Conservation (phyloP, 1,139 yeast species). For the Geotrichum siamense region DNA sequence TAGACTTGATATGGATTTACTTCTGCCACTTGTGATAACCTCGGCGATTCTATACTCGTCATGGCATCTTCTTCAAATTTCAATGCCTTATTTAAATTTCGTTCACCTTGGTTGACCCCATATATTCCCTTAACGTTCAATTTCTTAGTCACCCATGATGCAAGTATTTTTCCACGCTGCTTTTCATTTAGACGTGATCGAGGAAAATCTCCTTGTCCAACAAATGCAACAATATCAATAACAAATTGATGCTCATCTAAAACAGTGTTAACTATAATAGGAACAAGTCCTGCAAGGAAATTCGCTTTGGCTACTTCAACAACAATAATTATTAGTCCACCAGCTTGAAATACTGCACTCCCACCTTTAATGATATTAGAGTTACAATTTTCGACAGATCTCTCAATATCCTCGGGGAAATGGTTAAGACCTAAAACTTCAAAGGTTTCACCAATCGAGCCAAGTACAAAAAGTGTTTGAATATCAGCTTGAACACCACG, state of each 20-base stretch:
- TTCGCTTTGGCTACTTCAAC: conserved; percentile 52
- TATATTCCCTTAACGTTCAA: conserved; percentile 36
- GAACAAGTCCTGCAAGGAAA: conserved; percentile 63
- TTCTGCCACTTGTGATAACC: conserved; percentile 3
- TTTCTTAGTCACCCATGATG: conserved; percentile 45
- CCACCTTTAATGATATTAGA: conserved; percentile 51
- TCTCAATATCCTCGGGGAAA: conserved; percentile 80
- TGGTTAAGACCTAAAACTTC: conserved; percentile 89
- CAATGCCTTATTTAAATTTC: conserved; percentile 23
- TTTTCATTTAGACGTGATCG: conserved; percentile 64
- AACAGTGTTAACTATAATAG: conserved; percentile 72
- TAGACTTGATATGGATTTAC: background rate
- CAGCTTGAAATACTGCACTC: conserved; percentile 68
- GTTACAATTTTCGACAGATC: conserved; percentile 63
- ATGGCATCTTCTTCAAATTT: conserved; percentile 6
- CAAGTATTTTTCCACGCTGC: conserved; percentile 65
- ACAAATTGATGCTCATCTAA: conserved; percentile 77
- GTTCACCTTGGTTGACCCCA: conserved; percentile 32
- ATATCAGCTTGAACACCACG: conserved; percentile 41
- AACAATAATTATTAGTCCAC: conserved; percentile 72
- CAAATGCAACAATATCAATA: conserved; percentile 80
- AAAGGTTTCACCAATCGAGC: conserved; percentile 79
- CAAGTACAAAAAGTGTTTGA: conserved; percentile 80
- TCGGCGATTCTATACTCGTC: conserved; percentile 3
- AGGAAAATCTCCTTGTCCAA: conserved; percentile 58